phyloP scores from a whole-genome alignment of 2,329 filamentous ascomycete genomes.

The Penicillium sp. region DNA sequence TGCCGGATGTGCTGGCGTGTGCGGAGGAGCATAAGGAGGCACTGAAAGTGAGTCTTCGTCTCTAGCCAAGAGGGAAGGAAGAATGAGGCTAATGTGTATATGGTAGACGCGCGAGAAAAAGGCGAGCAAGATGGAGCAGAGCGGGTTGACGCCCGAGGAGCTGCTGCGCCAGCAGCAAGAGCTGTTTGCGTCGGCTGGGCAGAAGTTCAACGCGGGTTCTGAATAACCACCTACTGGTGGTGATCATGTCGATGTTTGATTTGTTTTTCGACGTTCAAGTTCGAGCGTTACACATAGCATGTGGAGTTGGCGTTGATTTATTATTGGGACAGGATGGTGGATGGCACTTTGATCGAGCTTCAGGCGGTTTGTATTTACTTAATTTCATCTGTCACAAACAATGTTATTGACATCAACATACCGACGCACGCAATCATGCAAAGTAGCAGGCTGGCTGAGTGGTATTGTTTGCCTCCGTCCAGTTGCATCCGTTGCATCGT shows the following conservation, averaged over 20 bases:
- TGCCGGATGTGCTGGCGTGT: conserved; percentile 79
- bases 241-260: neutral
- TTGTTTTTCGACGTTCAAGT: neutral
- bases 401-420: neutral
- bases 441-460: neutral
- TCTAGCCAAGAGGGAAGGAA: neutral
- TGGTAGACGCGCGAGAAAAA: conserved; percentile 87
- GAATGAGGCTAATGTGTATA: neutral
- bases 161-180: conserved; percentile 84
- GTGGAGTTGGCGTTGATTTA: conserved; percentile 6
- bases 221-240: neutral
- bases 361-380: neutral
- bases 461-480: neutral
- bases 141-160: conserved; percentile 86
- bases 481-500: neutral
- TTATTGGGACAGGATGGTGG: neutral
- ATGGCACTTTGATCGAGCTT: neutral
- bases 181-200: conserved; percentile 77
- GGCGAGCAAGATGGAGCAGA: conserved; percentile 93
- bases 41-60: conserved; percentile 63
- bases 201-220: conserved; percentile 58
- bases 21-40: conserved; percentile 89
- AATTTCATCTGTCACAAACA: neutral
- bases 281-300: conserved; percentile 11
- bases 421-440: neutral